phyloP scores from a whole-genome alignment of 1,284 basidiomycete species.

The Ceratobasidium sp. region DNA sequence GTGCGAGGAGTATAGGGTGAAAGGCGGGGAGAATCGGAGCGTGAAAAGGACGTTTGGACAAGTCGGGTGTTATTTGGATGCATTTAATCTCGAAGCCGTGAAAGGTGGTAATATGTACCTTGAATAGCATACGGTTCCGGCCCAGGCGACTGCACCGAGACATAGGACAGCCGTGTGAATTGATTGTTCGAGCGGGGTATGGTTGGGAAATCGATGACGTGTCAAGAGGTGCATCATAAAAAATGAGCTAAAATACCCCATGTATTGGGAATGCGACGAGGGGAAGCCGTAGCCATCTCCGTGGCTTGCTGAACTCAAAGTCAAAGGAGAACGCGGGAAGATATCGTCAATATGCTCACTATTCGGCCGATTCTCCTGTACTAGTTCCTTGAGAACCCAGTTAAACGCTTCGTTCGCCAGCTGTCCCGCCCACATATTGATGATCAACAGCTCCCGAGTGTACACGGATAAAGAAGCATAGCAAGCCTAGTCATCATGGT shows the following conservation, averaged over 20 bases:
- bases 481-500: conserved; percentile 68
- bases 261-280: conserved; percentile 89
- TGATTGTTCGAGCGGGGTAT: conserved; percentile 60
- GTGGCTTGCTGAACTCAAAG: conserved; percentile 63
- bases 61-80: conserved; percentile 10
- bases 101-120: conserved; percentile 64
- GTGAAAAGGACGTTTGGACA: background rate
- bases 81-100: background rate
- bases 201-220: conserved; percentile 74
- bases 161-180: conserved; percentile 67
- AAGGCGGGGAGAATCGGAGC: background rate
- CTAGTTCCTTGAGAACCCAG: conserved; percentile 74
- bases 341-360: conserved; percentile 61
- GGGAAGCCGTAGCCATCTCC: conserved; percentile 89
- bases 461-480: conserved; percentile 82
- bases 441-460: conserved; percentile 81
- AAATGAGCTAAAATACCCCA: conserved; percentile 88
- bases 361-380: conserved; percentile 79
- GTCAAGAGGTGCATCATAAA: conserved; percentile 79
- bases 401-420: conserved; percentile 81
- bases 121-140: conserved; percentile 81
- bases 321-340: background rate
- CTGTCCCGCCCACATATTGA: conserved; percentile 88
- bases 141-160: conserved; percentile 68
- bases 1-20: background rate